Conservation (phyloP, 805 yeast genomes). For the Barnettozyma populi region DNA sequence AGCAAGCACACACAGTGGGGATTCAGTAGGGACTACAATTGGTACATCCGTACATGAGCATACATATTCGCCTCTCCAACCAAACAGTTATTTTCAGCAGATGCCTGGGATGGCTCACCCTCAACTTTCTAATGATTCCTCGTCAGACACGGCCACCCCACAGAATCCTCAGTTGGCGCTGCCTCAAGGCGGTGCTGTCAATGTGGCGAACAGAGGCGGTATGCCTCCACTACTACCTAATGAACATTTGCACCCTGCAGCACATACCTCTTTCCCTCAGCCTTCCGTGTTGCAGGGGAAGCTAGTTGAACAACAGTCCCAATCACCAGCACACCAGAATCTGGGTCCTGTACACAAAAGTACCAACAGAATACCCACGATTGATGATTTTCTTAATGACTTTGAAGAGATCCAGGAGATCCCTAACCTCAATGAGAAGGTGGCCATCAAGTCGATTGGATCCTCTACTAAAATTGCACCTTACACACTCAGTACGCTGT, state of each 20-base stretch:
- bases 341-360: background rate
- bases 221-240: background rate
- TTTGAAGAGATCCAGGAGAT: slow-evolving; percentile 19
- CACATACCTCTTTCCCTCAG: background rate
- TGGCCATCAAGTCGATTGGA: slow-evolving; percentile 17
- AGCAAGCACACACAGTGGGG: background rate
- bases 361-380: slow-evolving; percentile 12
- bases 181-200: slow-evolving; percentile 5
- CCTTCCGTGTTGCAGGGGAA: background rate
- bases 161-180: background rate
- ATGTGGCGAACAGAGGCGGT: background rate
- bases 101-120: background rate
- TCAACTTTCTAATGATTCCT: background rate
- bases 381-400: slow-evolving; percentile 22
- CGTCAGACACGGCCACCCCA: background rate
- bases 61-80: slow-evolving; percentile 7
- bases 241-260: background rate
- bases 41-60: background rate
- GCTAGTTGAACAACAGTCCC: background rate
- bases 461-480: slow-evolving; percentile 14
- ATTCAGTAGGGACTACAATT: background rate
- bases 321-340: background rate
- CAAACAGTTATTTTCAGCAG: slow-evolving; percentile 4
- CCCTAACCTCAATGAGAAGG: slow-evolving; percentile 12
- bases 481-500: slow-evolving; percentile 15